Evolutionary conservation across 768 basidiomycete genomes (phyloP), one percentile per base, ranked within the genome.

Genomic region (Coprinopsis cinerea): DNA sequence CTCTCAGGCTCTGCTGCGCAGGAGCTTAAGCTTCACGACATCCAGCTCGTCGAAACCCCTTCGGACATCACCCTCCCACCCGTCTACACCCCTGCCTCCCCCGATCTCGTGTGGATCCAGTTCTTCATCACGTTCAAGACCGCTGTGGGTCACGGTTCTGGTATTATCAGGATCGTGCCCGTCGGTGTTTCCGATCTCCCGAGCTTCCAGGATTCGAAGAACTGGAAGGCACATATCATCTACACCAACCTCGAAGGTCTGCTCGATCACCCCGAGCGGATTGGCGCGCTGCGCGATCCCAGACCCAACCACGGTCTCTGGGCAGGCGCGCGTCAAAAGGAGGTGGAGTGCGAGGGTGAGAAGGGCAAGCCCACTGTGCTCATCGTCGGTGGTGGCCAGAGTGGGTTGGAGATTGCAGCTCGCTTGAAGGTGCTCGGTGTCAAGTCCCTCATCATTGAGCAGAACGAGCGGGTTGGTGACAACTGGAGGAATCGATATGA

Each of bases 401-500:
- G 72, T 50, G 85, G 84, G 0, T 64, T 89, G 5, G 75, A 72
- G 34, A 56, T 81, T 4, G 82, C 82, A 1, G 81, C 83, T 2
- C 70, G 83, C 17, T 65, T 88, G 47, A 79, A 79, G 54, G 67
- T 67, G 37, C 65, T 85, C 42, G 78, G 73, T 11, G 65, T 88
- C 11, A 54, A 67, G 2, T 64, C 72, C 1, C 62, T 89, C 9
- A 62, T 86, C 13, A 65, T 87, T 24, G 86, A 89, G 55, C 69
- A 67, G 55, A 76, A 81, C 46, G 41, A 65, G 4, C 64, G 76
- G 2, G 59, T 83, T 1, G 83, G 83, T 0, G 81, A 84, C 55
- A 76, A 73, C 54, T 83, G 82, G 83, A 67, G 80, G 49, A 69
- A 76, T 41, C 70, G 85, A 11, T 85, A 85, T 58, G 75, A 78